phyloP scores from a whole-genome alignment of 2,329 filamentous ascomycete species.

The Zopfia rhizophila region DNA sequence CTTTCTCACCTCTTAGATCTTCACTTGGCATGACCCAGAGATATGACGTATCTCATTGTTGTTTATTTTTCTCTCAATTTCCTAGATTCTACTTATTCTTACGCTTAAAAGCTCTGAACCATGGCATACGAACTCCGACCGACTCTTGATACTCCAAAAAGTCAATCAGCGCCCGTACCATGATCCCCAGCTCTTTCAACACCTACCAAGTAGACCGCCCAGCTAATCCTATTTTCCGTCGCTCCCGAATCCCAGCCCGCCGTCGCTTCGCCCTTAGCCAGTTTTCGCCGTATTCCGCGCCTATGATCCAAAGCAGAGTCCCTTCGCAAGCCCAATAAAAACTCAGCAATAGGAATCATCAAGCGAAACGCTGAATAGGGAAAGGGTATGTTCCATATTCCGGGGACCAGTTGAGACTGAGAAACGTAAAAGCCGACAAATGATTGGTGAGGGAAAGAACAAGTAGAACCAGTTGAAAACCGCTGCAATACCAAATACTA shows the following conservation, averaged over 20 bases:
- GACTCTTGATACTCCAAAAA: no score
- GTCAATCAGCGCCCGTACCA: conserved; percentile 12
- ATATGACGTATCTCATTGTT: conserved; percentile 7
- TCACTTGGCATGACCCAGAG: no score
- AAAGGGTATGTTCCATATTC: conserved; percentile 10
- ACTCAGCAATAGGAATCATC: conserved; percentile 6
- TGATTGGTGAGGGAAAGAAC: no score
- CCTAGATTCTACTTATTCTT: conserved; percentile 22
- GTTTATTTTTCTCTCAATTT: conserved; percentile 23
- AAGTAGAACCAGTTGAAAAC: conserved; percentile 25
- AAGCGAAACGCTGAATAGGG: conserved; percentile 5
- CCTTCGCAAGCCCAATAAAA: conserved; percentile 6
- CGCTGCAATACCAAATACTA: conserved; percentile 47
- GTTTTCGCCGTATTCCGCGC: conserved; percentile 15
- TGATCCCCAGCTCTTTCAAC: neutral
- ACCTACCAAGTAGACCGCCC: no score
- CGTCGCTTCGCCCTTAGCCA: conserved; percentile 5
- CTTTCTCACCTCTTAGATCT: no score
- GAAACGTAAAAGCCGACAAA: conserved; percentile 10
- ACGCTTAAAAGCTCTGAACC: no score
- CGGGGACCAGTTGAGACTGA: conserved; percentile 8
- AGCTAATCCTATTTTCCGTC: no score
- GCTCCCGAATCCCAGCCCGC: conserved; percentile 1
- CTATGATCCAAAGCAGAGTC: conserved; percentile 18
- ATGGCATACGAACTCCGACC: no score